Conservation (phyloP, 345 rosid genomes). For the Melaleuca alternifolia region DNA sequence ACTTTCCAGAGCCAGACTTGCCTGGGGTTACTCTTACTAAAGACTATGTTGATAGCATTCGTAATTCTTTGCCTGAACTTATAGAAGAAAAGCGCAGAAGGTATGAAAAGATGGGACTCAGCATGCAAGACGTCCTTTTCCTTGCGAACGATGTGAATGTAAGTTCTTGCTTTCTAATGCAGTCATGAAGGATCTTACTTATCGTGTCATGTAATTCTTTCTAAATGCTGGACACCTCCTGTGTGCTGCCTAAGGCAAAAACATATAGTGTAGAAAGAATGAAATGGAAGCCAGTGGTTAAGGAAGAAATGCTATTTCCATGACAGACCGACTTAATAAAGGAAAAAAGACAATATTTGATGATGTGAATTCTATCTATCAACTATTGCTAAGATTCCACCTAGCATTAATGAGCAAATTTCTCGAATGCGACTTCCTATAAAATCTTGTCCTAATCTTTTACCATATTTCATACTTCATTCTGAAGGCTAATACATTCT, state of each 20-base stretch:
- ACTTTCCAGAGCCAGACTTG: constrained; percentile 96
- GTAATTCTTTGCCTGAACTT: constrained; percentile 66
- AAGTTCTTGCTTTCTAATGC: constrained; percentile 17
- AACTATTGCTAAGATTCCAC: background rate
- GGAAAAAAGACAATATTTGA: background rate
- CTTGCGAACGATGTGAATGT: constrained; percentile 76
- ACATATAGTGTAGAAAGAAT: background rate
- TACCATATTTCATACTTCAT: background rate
- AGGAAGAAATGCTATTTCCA: background rate
- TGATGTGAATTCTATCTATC: background rate
- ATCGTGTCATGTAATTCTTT: background rate
- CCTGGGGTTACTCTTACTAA: constrained; percentile 68
- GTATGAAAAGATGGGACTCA: constrained; percentile 75
- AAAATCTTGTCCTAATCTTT: background rate
- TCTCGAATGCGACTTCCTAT: background rate
- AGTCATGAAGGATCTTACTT: background rate
- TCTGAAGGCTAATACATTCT: background rate
- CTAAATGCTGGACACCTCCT: background rate
- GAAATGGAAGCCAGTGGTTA: background rate
- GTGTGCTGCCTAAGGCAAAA: background rate
- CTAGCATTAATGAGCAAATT: background rate
- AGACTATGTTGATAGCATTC: constrained; percentile 54
- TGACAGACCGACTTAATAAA: background rate
- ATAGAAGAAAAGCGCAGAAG: constrained; percentile 86
- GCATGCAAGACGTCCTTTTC: constrained; percentile 92